Conservation (phyloP, 208 protist species). For the Acanthamoeba castellanii region DNA sequence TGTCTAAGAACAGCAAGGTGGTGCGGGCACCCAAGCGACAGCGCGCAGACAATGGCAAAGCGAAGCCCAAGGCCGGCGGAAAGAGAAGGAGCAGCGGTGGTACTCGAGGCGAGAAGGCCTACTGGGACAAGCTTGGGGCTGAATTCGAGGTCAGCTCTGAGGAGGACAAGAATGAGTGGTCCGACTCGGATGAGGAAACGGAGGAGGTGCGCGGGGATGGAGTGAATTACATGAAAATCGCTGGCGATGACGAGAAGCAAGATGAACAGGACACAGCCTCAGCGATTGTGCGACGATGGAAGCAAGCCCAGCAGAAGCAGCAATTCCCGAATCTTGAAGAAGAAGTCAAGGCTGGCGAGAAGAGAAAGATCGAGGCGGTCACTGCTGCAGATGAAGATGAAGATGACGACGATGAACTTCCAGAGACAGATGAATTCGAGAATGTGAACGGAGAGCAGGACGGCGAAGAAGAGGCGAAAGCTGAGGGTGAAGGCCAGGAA, state of each 20-base stretch:
- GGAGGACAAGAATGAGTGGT: slow-evolving; percentile 43
- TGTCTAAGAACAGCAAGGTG: slow-evolving; percentile 1
- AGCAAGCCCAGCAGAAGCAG: not conserved
- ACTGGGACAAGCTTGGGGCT: not conserved
- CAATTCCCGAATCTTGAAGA: not conserved
- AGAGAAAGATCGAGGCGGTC: slow-evolving; percentile 37
- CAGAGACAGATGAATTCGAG: not conserved
- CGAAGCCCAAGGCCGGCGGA: not conserved
- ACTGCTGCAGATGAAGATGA: slow-evolving; percentile 19
- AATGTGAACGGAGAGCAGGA: not conserved
- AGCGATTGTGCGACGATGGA: slow-evolving; percentile 20
- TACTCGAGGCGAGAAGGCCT: not conserved
- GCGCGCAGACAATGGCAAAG: not conserved
- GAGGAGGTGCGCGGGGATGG: not conserved
- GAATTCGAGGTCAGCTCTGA: slow-evolving; percentile 46
- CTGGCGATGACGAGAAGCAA: not conserved
- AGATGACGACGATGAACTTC: not conserved
- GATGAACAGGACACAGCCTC: slow-evolving; percentile 12
- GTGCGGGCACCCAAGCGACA: not conserved
- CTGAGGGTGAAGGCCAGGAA: not conserved
- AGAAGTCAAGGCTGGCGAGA: not conserved
- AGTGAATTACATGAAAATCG: not conserved
- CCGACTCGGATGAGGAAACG: not conserved
- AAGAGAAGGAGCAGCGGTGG: not conserved
- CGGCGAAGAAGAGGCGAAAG: not conserved